phyloP scores from a whole-genome alignment of 768 basidiomycete genomes.

The Boletus eberwhitei region DNA sequence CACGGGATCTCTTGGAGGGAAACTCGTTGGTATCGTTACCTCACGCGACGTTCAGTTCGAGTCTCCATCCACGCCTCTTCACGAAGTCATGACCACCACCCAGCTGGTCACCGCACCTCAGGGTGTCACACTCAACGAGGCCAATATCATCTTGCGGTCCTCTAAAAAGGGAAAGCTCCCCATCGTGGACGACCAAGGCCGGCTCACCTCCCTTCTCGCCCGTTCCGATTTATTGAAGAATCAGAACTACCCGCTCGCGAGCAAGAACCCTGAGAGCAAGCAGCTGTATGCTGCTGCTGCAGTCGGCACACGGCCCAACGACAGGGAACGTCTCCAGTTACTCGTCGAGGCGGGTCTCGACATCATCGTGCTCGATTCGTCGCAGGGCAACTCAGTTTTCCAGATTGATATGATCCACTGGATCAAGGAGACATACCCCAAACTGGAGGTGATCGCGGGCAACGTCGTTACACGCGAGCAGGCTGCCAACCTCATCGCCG shows the following conservation, averaged over 20 bases:
- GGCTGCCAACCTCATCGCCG: slow-evolving; percentile 88
- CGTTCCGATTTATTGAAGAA: slow-evolving; percentile 98
- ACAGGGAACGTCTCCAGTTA: slow-evolving; percentile 77
- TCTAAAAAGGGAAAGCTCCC: slow-evolving; percentile 99
- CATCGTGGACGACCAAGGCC: slow-evolving; percentile 63
- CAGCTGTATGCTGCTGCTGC: slow-evolving; percentile 97
- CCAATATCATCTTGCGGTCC: slow-evolving; percentile 91
- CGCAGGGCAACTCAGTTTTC: slow-evolving; percentile 92
- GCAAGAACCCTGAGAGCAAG: slow-evolving; percentile 86
- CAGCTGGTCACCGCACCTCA: slow-evolving; percentile 77
- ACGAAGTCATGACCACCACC: slow-evolving; percentile 84
- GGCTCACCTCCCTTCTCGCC: slow-evolving; percentile 81
- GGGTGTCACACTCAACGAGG: slow-evolving; percentile 87
- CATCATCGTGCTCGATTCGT: slow-evolving; percentile 92
- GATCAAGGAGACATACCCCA: slow-evolving; percentile 84
- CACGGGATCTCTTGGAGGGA: slow-evolving; percentile 81
- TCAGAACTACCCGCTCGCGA: slow-evolving; percentile 92
- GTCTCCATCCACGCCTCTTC: slow-evolving; percentile 57
- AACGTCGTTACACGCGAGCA: slow-evolving; percentile 99
- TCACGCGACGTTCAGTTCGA: slow-evolving; percentile 96
- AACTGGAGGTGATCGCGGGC: slow-evolving; percentile 91
- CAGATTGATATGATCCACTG: slow-evolving; percentile 93
- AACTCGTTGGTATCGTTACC: slow-evolving; percentile 95
- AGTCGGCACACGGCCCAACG: slow-evolving; percentile 87
- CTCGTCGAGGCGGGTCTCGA: slow-evolving; percentile 95